A percentile compares a stretch with the other conserved stretches of the same genome.
These are phyloP conservation scores for Serpula lacrymans DNA, from an alignment of 768 basidiomycete species.

Conservation along the genomic window DNA sequence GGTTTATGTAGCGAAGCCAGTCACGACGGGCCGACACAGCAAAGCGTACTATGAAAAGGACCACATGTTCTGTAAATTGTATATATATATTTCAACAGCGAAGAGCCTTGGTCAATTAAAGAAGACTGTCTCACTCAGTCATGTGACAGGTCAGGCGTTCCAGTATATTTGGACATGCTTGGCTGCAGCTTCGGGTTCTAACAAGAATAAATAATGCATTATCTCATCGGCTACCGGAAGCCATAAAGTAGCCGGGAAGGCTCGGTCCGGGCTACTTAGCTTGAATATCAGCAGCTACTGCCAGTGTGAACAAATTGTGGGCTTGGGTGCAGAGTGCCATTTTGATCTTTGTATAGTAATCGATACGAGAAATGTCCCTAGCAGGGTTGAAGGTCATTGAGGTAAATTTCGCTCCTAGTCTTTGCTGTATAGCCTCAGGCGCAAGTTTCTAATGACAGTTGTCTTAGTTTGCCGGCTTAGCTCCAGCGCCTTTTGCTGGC, in stretches of 20 bases:
- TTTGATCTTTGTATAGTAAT: too few species aligned
- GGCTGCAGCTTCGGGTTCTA: slow-evolving; percentile 4
- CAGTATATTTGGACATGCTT: slow-evolving; percentile 4
- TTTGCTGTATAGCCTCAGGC: neutral
- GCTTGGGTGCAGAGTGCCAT: neutral
- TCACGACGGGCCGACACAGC: neutral
- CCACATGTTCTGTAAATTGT: too few species aligned
- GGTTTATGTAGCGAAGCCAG: neutral
- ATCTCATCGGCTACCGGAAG: neutral
- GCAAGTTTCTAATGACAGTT: neutral
- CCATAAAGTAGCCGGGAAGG: neutral
- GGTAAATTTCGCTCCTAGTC: slow-evolving; percentile 25
- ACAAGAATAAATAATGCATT: slow-evolving; percentile 4
- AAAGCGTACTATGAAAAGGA: too few species aligned
- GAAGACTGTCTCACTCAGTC: too few species aligned
- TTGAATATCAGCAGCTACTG: neutral
- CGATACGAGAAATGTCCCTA: slow-evolving; percentile 52
- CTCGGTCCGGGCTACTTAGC: neutral
- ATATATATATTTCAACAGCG: too few species aligned
- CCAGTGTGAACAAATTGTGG: neutral
- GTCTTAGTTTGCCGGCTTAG: slow-evolving; percentile 73
- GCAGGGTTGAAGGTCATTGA: slow-evolving; percentile 50
- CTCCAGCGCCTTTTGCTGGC: slow-evolving; percentile 78
- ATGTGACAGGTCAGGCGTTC: slow-evolving; percentile 2
- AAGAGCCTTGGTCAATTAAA: too few species aligned